A percentile compares a stretch with the other conserved stretches of the same genome.
Evolutionary conservation across 129 eudicot species (phyloP).

Genomic region (Pulicaria dysenterica): DNA sequence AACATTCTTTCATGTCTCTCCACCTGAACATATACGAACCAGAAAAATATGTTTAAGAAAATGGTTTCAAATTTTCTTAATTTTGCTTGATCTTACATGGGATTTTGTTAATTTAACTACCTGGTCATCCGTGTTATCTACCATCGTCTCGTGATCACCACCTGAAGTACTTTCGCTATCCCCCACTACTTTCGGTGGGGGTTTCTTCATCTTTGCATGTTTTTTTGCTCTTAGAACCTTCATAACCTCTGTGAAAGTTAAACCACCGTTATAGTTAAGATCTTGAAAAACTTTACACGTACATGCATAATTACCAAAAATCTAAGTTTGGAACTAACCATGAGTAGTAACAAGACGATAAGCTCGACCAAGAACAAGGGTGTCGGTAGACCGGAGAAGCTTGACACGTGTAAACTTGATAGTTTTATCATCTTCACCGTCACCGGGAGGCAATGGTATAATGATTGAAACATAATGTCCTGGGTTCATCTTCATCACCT

Average conservation of each 20-base stretch:
- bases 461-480: slow-evolving; percentile 91
- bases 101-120: slow-evolving; percentile 25
- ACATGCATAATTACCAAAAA: neutral
- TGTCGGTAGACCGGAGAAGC: slow-evolving; percentile 79
- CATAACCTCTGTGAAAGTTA: slow-evolving; percentile 65
- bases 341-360: slow-evolving; percentile 73
- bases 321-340: slow-evolving; percentile 40
- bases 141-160: slow-evolving; percentile 25
- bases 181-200: slow-evolving; percentile 34
- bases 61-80: neutral
- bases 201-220: slow-evolving; percentile 60
- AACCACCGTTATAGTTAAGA: neutral
- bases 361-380: slow-evolving; percentile 74
- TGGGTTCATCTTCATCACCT: slow-evolving; percentile 86
- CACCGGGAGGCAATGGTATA: slow-evolving; percentile 55
- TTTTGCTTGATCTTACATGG: neutral
- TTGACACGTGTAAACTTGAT: slow-evolving; percentile 66
- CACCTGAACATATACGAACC: slow-evolving; percentile 32
- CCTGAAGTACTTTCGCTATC: slow-evolving; percentile 31
- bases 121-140: slow-evolving; percentile 37
- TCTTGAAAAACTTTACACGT: neutral
- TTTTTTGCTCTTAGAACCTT: slow-evolving; percentile 74
- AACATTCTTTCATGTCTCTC: slow-evolving; percentile 45
- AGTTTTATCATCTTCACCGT: slow-evolving; percentile 31
- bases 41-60: neutral